phyloP scores from a whole-genome alignment of 768 basidiomycete genomes.

The Hericium erinaceus region DNA sequence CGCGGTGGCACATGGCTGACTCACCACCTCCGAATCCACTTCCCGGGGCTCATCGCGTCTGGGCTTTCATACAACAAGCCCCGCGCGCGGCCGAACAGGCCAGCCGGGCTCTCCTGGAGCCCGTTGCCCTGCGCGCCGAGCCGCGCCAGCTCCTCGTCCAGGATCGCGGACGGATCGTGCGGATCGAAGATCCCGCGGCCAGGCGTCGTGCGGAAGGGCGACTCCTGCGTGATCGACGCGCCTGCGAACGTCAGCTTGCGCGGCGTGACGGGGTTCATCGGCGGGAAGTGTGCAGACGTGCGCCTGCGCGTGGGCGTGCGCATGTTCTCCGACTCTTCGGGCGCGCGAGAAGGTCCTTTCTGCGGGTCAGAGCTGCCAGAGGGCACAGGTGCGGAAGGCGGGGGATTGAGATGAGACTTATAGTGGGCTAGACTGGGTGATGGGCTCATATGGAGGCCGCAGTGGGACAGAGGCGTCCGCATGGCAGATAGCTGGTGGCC shows the following conservation, averaged over 20 bases:
- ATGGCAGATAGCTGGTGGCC: constrained; percentile 42
- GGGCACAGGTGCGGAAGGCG: constrained; percentile 29
- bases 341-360: constrained; percentile 17
- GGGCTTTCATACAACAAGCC: constrained; percentile 68
- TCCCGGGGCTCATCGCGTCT: constrained; percentile 46
- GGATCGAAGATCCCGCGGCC: constrained; percentile 54
- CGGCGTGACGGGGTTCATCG: constrained; percentile 33
- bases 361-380: constrained; percentile 29
- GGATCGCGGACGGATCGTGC: constrained; percentile 54
- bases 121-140: constrained; percentile 16
- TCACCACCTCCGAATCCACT: constrained; percentile 29
- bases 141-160: constrained; percentile 66
- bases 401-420: constrained; percentile 60
- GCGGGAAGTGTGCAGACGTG: constrained; percentile 12
- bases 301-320: constrained; percentile 39
- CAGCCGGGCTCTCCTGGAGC: constrained; percentile 52
- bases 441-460: constrained; percentile 63
- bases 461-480: constrained; percentile 61
- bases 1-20: not conserved
- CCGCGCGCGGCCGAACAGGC: constrained; percentile 51
- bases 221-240: constrained; percentile 20
- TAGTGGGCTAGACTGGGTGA: constrained; percentile 57
- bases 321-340: constrained; percentile 17
- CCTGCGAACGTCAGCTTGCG: constrained; percentile 30
- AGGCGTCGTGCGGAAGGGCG: constrained; percentile 24